Conservation (phyloP, 2,329 filamentous ascomycete species). For the Sporothrix schenckii region DNA sequence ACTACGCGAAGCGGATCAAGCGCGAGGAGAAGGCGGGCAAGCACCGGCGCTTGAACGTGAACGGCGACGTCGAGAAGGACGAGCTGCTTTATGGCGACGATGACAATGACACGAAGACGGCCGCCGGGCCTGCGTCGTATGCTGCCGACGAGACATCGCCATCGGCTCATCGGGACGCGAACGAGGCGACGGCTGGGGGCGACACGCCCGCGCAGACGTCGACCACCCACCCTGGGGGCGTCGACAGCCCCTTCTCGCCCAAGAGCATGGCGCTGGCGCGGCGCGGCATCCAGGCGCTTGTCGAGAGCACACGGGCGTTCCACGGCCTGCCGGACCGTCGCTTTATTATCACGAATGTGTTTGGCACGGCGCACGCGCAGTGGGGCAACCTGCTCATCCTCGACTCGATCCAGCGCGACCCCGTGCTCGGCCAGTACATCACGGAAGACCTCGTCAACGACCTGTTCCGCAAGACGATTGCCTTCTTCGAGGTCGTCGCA, state of each 20-base stretch:
- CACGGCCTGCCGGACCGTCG: constrained; percentile 64
- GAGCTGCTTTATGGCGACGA: no score
- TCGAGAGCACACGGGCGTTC: constrained; percentile 85
- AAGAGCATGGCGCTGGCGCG: constrained; percentile 59
- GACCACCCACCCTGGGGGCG: no score
- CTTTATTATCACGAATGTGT: constrained; percentile 90
- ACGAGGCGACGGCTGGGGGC: not conserved
- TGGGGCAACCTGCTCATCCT: constrained; percentile 96
- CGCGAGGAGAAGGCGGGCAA: constrained; percentile 19
- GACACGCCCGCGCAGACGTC: not conserved
- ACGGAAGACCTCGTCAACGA: constrained; percentile 56
- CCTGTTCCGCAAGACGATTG: constrained; percentile 73
- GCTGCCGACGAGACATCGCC: not conserved
- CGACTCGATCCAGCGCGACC: constrained; percentile 74
- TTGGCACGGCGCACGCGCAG: constrained; percentile 97
- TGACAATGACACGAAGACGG: not conserved
- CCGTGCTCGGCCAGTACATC: constrained; percentile 61
- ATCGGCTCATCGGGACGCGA: not conserved
- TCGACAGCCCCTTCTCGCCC: constrained; percentile 41
- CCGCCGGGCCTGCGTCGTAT: not conserved
- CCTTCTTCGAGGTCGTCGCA: constrained; percentile 70
- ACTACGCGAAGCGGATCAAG: constrained; percentile 39
- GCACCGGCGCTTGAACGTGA: constrained; percentile 29
- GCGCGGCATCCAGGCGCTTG: constrained; percentile 71
- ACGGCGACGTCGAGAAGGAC: not conserved